Evolutionary conservation across 768 basidiomycete genomes (phyloP), one percentile per base, ranked within the genome.

Genomic region (Mycena albidolilacea): DNA sequence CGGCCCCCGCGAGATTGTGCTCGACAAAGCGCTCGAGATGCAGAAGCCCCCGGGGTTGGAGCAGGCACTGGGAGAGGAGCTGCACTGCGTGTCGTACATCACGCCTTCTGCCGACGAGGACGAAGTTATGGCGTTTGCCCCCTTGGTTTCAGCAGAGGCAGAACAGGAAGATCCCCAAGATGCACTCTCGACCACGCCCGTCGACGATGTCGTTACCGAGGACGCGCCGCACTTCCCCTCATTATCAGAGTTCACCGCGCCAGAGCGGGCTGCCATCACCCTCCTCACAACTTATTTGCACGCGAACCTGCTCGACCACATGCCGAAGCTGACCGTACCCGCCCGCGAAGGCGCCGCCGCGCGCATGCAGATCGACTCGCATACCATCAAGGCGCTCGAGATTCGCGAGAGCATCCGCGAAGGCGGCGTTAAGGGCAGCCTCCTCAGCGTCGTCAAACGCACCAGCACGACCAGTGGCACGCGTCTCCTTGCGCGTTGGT

Each of bases 321-420:
- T 93, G 91, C 95, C 95, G 14, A 78, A 79, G 21, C 86, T 95
- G 35, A 84, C 86, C 35, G 78, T 80, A 35, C 93, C 94, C 0
- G 85, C 83, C 54, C 88, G 85, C 74, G 93, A 96, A 80, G 85
- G 80, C 19, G 73, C 80, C 17, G 78, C 84, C 37, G 83, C 86
- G 35, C 86, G 91, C n/a, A 95, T 97, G 94, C 93, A 95, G 75
- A 95, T 97, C 68, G 96, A 97, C 79, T 88, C 93, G 5, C 92
- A 96, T 79, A 96, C 96, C 1, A 92, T 96, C 81, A 92, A 93
- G 79, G 92, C 93, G n/a, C 88, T 97, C 57, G 96, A 97, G 80
- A 92, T 97, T 64, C 87, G 91, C 30, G 94, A 96, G 83, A 88
- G 87, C 39, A 87, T 90, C 37, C 85, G 90, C 39, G 95, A 96